Conservation (phyloP, 2,329 filamentous ascomycete species). For the Aureobasidium subglaciale region DNA sequence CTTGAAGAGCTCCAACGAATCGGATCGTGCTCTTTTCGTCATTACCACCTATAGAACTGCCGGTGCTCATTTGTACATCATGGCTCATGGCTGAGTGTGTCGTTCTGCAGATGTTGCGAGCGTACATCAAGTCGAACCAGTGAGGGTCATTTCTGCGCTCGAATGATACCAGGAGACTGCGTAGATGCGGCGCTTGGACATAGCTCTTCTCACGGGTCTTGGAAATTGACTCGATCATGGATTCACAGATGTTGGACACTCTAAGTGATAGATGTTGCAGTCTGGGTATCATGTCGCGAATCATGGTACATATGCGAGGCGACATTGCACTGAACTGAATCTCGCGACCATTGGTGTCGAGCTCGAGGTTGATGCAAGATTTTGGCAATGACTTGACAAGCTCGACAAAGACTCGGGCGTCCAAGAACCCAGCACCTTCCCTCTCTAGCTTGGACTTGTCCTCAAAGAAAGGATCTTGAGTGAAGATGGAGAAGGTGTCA, state of each 20-base stretch:
- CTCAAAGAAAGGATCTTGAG: neutral
- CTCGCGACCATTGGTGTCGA: slow-evolving; percentile 6
- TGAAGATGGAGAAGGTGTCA: neutral
- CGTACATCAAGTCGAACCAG: slow-evolving; percentile 6
- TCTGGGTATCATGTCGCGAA: neutral
- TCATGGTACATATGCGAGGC: neutral
- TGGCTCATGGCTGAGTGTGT: neutral
- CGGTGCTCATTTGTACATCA: neutral
- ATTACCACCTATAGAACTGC: neutral
- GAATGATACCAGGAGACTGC: neutral
- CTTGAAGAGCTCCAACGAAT: neutral
- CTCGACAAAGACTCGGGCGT: neutral
- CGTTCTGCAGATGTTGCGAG: neutral
- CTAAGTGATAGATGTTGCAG: neutral
- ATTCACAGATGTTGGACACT: neutral
- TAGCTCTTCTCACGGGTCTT: neutral
- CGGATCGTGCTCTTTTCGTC: neutral
- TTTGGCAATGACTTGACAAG: neutral
- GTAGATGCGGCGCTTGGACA: neutral
- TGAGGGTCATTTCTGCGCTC: neutral
- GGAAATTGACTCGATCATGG: neutral
- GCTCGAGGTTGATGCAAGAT: neutral
- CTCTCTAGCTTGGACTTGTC: neutral
- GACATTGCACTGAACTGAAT: neutral
- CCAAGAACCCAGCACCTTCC: neutral